A percentile compares a stretch with the other conserved stretches of the same genome.
Evolutionary conservation across 2,329 filamentous ascomycete genomes (phyloP).

Genomic region (Harringtonia aguacate): DNA sequence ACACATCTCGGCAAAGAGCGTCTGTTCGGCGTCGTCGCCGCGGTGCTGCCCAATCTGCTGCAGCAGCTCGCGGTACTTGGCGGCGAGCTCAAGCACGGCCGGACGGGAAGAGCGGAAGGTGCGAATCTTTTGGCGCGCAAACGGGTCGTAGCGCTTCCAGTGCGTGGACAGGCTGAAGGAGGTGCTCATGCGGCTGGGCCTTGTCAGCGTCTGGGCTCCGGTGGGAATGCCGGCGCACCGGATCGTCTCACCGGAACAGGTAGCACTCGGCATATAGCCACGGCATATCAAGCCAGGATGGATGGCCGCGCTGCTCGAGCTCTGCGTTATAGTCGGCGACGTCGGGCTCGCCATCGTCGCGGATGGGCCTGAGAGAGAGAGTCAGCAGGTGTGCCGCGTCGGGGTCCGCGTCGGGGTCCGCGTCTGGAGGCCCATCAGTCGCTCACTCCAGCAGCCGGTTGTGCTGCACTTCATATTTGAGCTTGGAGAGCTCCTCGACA

Average conservation of each 20-base stretch:
- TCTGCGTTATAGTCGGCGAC: slow-evolving; percentile 79
- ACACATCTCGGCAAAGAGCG: slow-evolving; percentile 85
- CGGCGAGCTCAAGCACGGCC: slow-evolving; percentile 37
- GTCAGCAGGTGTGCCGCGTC: too few species aligned
- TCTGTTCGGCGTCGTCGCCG: slow-evolving; percentile 57
- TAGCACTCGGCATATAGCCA: slow-evolving; percentile 96
- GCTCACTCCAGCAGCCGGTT: slow-evolving; percentile 51
- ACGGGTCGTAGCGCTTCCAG: slow-evolving; percentile 89
- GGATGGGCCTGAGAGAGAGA: slow-evolving; percentile 45
- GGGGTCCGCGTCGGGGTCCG: too few species aligned
- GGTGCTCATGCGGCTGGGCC: slow-evolving; percentile 58
- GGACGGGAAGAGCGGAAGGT: slow-evolving; percentile 88
- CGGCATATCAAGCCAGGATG: slow-evolving; percentile 72
- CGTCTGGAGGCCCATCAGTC: neutral
- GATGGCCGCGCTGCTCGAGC: slow-evolving; percentile 59
- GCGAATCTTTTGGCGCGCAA: slow-evolving; percentile 77
- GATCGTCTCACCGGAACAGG: slow-evolving; percentile 62
- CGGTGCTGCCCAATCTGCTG: slow-evolving; percentile 43
- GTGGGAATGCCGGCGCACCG: too few species aligned
- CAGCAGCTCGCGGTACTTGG: slow-evolving; percentile 45
- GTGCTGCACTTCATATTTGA: slow-evolving; percentile 96
- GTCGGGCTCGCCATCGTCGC: slow-evolving; percentile 67
- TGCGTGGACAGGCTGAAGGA: slow-evolving; percentile 65
- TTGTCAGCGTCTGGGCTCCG: too few species aligned
- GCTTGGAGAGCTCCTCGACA: slow-evolving; percentile 61